A percentile compares a stretch with the other conserved stretches of the same genome.
These are phyloP conservation scores for Salix udensis DNA, from an alignment of 345 rosid species.

Conservation along the genomic window DNA sequence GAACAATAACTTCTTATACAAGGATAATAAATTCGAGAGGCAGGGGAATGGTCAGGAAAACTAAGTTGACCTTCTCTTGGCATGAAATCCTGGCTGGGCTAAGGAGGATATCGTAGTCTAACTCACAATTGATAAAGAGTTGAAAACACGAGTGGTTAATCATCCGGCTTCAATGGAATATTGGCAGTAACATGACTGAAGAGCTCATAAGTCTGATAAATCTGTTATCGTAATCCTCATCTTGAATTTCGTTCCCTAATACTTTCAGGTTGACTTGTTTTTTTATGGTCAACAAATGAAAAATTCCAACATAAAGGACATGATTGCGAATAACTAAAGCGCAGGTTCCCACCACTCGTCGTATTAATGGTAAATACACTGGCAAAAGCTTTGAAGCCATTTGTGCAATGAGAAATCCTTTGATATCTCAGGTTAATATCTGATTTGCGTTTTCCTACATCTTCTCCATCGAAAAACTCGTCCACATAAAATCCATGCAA, in stretches of 20 bases:
- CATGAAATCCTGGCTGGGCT: too few species aligned
- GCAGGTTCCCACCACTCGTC: background rate
- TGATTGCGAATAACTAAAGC: background rate
- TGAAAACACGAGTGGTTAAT: background rate
- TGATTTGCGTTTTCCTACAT: background rate
- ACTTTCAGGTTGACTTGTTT: background rate
- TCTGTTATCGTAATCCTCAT: background rate
- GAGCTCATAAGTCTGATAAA: background rate
- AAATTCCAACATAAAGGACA: background rate
- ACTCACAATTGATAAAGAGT: background rate
- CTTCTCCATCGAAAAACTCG: constrained; percentile 47
- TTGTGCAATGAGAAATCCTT: background rate
- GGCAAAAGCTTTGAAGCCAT: background rate
- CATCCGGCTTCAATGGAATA: background rate
- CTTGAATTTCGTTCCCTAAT: background rate
- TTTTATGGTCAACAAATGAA: background rate
- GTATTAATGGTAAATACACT: background rate
- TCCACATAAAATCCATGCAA: constrained; percentile 52
- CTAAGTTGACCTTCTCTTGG: too few species aligned
- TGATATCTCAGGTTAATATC: background rate
- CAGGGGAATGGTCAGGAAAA: too few species aligned
- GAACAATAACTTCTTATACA: too few species aligned
- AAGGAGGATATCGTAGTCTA: too few species aligned
- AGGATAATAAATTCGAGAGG: too few species aligned
- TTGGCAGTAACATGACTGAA: background rate